These are phyloP conservation scores for Fistulinella staudtii DNA, from an alignment of 1,284 basidiomycete species.

Conservation along the genomic window DNA sequence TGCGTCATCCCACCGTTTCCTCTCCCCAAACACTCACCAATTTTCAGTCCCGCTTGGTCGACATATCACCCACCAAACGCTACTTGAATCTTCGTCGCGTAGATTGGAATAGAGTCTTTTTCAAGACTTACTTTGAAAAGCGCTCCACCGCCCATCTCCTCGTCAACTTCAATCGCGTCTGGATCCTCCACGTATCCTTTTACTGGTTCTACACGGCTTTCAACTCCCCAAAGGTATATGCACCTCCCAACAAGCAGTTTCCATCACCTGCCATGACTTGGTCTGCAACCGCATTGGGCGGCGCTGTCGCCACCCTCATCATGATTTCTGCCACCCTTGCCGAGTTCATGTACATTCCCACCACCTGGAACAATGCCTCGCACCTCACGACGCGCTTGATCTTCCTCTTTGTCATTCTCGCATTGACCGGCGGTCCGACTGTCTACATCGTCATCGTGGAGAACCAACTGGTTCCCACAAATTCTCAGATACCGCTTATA, in stretches of 20 bases:
- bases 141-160: constrained; percentile 89
- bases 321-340: constrained; percentile 90
- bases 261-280: constrained; percentile 80
- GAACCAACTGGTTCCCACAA: constrained; percentile 43
- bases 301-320: constrained; percentile 84
- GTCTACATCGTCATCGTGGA: constrained; percentile 86
- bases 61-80: constrained; percentile 84
- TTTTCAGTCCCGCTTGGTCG: constrained; percentile 80
- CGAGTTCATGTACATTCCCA: constrained; percentile 95
- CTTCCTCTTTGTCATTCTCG: constrained; percentile 84
- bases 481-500: constrained; percentile 69
- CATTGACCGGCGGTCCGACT: constrained; percentile 84
- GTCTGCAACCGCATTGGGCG: constrained; percentile 91
- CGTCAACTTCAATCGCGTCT: constrained; percentile 97
- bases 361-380: constrained; percentile 95
- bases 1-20: constrained; percentile 34
- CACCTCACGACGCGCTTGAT: constrained; percentile 86
- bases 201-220: constrained; percentile 96
- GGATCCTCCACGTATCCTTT: constrained; percentile 88
- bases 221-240: constrained; percentile 94
- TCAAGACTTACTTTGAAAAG: constrained; percentile 96
- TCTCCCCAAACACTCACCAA: constrained; percentile 5
- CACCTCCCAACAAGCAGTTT: constrained; percentile 54
- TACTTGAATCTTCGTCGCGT: constrained; percentile 89
- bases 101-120: constrained; percentile 90